phyloP scores from a whole-genome alignment of 2,329 filamentous ascomycete genomes.

The Xylaria sp. region DNA sequence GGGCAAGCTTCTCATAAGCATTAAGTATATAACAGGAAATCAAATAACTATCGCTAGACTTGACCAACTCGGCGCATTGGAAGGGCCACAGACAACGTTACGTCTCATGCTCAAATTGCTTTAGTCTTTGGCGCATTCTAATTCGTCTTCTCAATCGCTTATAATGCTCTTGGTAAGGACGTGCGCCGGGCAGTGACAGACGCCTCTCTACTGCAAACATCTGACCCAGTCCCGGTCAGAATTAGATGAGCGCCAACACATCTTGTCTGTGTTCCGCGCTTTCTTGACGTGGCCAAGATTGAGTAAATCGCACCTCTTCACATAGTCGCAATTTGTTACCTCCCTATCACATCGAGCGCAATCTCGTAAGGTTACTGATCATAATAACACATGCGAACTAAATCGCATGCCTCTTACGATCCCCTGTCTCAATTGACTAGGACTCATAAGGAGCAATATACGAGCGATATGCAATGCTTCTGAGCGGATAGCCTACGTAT shows the following conservation, averaged over 20 bases:
- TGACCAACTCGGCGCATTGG: neutral
- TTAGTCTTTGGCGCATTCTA: neutral
- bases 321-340: neutral
- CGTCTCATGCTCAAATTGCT: neutral
- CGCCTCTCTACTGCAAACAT: neutral
- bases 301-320: neutral
- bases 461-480: no score
- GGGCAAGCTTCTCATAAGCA: neutral
- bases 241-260: neutral
- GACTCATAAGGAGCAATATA: no score
- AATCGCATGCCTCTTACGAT: neutral
- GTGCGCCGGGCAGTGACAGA: neutral
- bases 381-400: neutral
- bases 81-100: neutral
- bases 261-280: neutral
- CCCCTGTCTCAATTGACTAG: neutral
- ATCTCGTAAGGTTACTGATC: neutral
- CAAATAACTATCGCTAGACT: conserved; percentile 3
- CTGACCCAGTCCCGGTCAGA: neutral
- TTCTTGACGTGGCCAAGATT: neutral
- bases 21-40: conserved; percentile 12
- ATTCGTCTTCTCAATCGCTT: neutral
- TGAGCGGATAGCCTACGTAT: no score
- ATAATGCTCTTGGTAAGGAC: neutral
- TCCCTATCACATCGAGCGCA: neutral